phyloP scores from a whole-genome alignment of 768 basidiomycete species.

The Crucibulum laeve region DNA sequence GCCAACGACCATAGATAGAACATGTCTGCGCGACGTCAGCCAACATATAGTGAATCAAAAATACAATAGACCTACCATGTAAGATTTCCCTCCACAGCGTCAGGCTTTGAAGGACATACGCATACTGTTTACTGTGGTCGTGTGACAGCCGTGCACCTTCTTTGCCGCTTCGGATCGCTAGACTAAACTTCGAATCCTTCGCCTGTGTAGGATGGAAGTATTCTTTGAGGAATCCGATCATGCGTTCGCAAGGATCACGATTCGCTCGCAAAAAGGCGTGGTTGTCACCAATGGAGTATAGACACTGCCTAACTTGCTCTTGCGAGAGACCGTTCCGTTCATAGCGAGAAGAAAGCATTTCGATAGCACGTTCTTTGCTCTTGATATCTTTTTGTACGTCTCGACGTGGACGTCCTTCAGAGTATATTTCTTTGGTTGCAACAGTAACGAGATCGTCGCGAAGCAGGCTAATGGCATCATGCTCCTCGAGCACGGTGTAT shows the following conservation, averaged over 20 bases:
- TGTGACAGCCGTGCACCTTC: conserved; percentile 79
- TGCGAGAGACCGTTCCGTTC: conserved; percentile 52
- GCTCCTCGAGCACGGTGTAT: conserved; percentile 58
- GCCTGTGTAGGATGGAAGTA: conserved; percentile 74
- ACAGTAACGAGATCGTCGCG: conserved; percentile 71
- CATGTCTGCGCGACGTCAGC: conserved; percentile 78
- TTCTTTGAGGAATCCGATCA: conserved; percentile 73
- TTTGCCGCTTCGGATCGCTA: conserved; percentile 79
- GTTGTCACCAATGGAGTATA: conserved; percentile 89
- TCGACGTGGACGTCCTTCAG: conserved; percentile 65
- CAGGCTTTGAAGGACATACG: conserved; percentile 82
- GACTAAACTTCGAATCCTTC: conserved; percentile 57
- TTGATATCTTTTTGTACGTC: conserved; percentile 86
- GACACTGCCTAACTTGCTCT: conserved; percentile 69
- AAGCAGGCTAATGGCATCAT: conserved; percentile 62
- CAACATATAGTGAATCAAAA: neutral
- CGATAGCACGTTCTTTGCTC: conserved; percentile 81
- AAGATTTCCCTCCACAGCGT: conserved; percentile 85
- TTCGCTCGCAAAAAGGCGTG: conserved; percentile 84
- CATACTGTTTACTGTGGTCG: conserved; percentile 81
- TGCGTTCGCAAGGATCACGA: conserved; percentile 83
- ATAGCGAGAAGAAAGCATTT: conserved; percentile 64
- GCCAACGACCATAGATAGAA: conserved; percentile 82
- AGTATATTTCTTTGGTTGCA: conserved; percentile 80
- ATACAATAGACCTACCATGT: conserved; percentile 49